These are phyloP conservation scores for Letharia lupina DNA, from an alignment of 495 filamentous ascomycete species.

Conservation along the genomic window DNA sequence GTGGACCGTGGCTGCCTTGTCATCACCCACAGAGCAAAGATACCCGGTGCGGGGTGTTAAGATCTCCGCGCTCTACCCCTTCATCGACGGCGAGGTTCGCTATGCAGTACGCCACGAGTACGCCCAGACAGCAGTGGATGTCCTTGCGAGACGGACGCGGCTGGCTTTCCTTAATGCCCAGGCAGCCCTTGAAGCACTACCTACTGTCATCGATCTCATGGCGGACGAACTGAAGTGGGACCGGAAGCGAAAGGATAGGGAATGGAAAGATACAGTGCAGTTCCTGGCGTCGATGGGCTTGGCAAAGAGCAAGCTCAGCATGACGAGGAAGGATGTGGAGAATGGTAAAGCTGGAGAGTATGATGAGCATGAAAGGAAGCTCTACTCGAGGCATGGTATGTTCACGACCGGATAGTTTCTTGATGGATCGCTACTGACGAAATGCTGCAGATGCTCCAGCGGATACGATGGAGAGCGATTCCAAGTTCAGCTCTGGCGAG, in stretches of 20 bases:
- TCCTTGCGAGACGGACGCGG: constrained; percentile 78
- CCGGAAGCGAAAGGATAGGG: constrained; percentile 59
- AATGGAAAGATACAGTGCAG: constrained; percentile 74
- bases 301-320: constrained; percentile 60
- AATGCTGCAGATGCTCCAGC: constrained; percentile 45
- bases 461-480: constrained; percentile 46
- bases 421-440: constrained; percentile 26
- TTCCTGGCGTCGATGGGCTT: constrained; percentile 85
- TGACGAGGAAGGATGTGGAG: constrained; percentile 71
- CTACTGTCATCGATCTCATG: constrained; percentile 89
- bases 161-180: constrained; percentile 94
- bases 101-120: constrained; percentile 90
- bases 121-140: constrained; percentile 87
- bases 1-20: constrained; percentile 88
- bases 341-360: constrained; percentile 62
- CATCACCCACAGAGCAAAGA: constrained; percentile 67
- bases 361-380: constrained; percentile 58
- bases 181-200: constrained; percentile 85
- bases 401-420: not conserved
- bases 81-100: constrained; percentile 91
- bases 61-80: constrained; percentile 78
- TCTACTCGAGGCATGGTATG: constrained; percentile 69
- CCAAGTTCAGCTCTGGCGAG: constrained; percentile 31
- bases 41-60: constrained; percentile 85
- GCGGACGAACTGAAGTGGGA: constrained; percentile 80